Evolutionary conservation across 1,139 yeast species (phyloP), one percentile per base, ranked within the genome.

Genomic region (Nakaseomyces bracarensis): DNA sequence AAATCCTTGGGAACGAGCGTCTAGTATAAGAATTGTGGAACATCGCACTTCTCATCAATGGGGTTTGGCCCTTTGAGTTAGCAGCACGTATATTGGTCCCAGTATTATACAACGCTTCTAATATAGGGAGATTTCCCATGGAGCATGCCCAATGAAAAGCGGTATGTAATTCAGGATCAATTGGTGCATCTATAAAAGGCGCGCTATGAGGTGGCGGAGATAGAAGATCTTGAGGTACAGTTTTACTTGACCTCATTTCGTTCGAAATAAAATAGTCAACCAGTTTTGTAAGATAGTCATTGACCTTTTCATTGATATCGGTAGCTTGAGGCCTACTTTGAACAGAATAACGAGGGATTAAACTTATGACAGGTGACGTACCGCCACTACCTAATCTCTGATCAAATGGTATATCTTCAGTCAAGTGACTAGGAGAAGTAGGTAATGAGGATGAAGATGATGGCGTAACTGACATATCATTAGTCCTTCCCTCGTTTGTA

Each of bases 81-180:
- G 82, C 77, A 5, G 82, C 79, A 40, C 82, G 66, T 9, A 85
- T 79, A 56, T 82, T 82, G 1, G 95, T 94, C 1, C 94, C 91
- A 8, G 73, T 69, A 43, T 76, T 74, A 19, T 84, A 66, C 34
- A 89, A 67, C 14, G 85, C 70, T 50, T 82, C 89, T 38, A 85
- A 79, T 58, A 87, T 79, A 31, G 74, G 75, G 37, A 79, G 66
- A 52, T 81, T 79, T 3, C 96, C 97, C 70, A 91, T 81, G 0
- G 97, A 83, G 36, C 96, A 83, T 0, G 97, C 95, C 97, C 97
- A 89, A 61, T 91, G 97, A 52, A 91, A 77, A 0, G 96, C 89
- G 0, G 96, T 84, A 56, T 91, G 95, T 1, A 96, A 94, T 60
- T 91, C 96, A 46, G 86, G 94, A 57, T 91, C 98, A 42, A 91